Percentiles rank a stretch among this genome's conserved stretches.
Evolutionary conservation across 192 early-diverging fungal species (phyloP).

Genomic region (Linnemannia hyalina): DNA sequence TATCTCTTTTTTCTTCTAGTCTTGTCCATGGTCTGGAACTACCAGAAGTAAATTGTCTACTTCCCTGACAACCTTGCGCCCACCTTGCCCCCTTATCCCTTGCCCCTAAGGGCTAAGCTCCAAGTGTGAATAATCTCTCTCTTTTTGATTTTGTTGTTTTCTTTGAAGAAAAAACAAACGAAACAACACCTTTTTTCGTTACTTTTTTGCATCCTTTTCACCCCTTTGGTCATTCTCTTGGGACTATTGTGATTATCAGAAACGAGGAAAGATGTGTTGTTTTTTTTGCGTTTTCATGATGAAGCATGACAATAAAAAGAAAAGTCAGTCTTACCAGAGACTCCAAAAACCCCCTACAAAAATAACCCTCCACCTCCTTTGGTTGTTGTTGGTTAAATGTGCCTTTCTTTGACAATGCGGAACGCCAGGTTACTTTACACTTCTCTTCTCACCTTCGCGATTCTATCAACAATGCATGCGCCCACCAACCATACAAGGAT

Average conservation of each 20-base stretch:
- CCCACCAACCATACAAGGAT: too few species aligned
- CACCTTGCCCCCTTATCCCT: not conserved
- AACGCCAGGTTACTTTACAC: too few species aligned
- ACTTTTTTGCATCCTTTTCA: slow-evolving; percentile 11
- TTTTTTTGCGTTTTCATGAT: not conserved
- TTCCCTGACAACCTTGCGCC: not conserved
- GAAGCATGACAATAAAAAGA: slow-evolving; percentile 41
- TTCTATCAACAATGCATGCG: too few species aligned
- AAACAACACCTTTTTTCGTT: not conserved
- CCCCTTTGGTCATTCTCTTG: slow-evolving; percentile 29
- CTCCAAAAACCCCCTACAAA: slow-evolving; percentile 16
- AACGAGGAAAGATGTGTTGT: not conserved
- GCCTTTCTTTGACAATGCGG: not conserved
- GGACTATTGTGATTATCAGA: slow-evolving; percentile 1
- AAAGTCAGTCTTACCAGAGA: slow-evolving; percentile 48
- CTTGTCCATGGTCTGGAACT: slow-evolving; percentile 83
- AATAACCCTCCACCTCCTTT: not conserved
- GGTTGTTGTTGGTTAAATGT: not conserved
- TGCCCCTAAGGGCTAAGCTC: not conserved
- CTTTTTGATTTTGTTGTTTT: not conserved
- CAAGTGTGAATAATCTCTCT: not conserved
- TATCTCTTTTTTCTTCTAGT: slow-evolving; percentile 31
- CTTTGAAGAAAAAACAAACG: not conserved
- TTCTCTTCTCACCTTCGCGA: too few species aligned
- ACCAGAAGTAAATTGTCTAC: slow-evolving; percentile 71